Evolutionary conservation across 169 alveolate species (phyloP).

Genomic region (Plasmodium inui): DNA sequence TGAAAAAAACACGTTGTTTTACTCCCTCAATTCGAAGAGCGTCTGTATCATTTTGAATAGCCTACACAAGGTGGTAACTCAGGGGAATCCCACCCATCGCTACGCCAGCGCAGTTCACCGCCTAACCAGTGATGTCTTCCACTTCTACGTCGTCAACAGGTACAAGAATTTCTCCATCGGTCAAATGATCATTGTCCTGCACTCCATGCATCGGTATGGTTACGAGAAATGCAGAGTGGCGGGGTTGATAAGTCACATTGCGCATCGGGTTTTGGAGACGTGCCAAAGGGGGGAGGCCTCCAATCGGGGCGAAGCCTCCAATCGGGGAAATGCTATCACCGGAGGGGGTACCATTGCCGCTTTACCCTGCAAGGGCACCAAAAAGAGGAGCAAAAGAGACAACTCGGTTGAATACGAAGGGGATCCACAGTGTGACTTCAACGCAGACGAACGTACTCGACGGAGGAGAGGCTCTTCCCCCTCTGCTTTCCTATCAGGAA

Average conservation of each 20-base stretch:
- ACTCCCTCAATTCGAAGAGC: conserved; percentile 27
- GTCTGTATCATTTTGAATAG: conserved; percentile 48
- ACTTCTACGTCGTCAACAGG: conserved; percentile 11
- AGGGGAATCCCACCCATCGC: not conserved
- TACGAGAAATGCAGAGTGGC: conserved; percentile 11
- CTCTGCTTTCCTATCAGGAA: not conserved
- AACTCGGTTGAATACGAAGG: not conserved
- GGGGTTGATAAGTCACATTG: conserved; percentile 1
- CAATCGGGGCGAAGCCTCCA: too few relatives aligned
- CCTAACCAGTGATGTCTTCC: conserved; percentile 18
- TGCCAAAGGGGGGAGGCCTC: not conserved
- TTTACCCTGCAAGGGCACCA: not conserved
- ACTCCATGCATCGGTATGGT: conserved; percentile 15
- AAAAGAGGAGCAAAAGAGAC: not conserved
- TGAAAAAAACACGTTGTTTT: conserved; percentile 19
- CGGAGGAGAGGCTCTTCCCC: not conserved
- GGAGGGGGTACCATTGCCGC: not conserved
- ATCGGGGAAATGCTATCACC: not conserved
- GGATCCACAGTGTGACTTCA: not conserved
- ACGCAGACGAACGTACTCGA: not conserved
- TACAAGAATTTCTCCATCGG: not conserved
- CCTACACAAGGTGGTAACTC: not conserved
- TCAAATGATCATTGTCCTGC: conserved; percentile 17
- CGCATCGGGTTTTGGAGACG: not conserved
- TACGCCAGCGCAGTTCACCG: not conserved